Evolutionary conservation across 1,284 basidiomycete genomes (phyloP), one percentile per base, ranked within the genome.

Genomic region (Irpex sp.): DNA sequence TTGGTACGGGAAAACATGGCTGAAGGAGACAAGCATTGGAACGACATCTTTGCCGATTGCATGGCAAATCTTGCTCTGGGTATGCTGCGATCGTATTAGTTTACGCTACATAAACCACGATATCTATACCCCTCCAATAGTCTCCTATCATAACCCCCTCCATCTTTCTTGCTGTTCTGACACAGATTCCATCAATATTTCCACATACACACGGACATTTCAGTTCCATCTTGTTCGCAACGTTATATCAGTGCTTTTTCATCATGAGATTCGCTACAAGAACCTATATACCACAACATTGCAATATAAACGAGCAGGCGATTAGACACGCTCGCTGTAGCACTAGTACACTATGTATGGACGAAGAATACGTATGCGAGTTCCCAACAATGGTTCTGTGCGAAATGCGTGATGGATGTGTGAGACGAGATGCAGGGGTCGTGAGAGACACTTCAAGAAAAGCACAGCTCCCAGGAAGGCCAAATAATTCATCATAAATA

Each of bases 31-130:
- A 64, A 72, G 31, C 62, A 70, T 49, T 72, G 70, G 70, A 68
- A 65, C 56, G 70, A 72, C 55, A 40, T 71, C 4, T 67, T 74
- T 38, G 63, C 69, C 19, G 70, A 73, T 55, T 62, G 61, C 11
- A 5, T 72, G 19, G 58, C 64, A 8, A 62, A 70, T 38, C 60
- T 63, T 11, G 57, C 64, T 21, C n/a, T 64, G 9, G 57, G 44
- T 8, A 36, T 49, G 38, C 26, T 61, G 48, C 9, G 51, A 26
- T 38, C 17, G 19, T 1, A 54, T 17, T 54, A 54, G 19, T 19
- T 19, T 9, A 19, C 11, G 0, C 40, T 17, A 34, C 31, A 34
- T 34, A 34, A 34, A 34, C 1, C 1, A 34, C 31, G 31, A 34
- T 6, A 34, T 34, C 31, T 34, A 34, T 34, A 6, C 31, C 5